Base-by-base conservation (phyloP, 768 basidiomycete species). In the Amylocystis lapponica region DNA sequence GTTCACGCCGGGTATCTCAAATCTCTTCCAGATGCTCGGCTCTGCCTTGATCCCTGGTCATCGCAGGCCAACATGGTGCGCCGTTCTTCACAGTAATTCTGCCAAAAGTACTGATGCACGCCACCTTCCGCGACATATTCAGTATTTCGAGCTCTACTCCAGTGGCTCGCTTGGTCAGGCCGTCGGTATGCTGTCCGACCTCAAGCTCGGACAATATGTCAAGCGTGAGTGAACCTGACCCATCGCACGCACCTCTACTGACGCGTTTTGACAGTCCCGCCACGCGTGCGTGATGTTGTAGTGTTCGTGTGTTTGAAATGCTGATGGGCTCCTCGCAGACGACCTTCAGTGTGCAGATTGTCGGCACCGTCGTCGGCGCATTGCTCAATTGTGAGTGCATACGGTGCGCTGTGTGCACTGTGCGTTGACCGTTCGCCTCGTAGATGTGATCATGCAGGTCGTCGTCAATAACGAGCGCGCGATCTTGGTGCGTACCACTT, bases 11-110 rank as follows among this genome's bases (percentile, higher is more conserved):
- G 41, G 25, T 36, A 51, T 54, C 27, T 43, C 50, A 29, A 53
- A 49, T 50, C 50, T 72, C 48, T 59, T 70, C 34, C 62, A 78
- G 66, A 78, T 81, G 64, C 54, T 78, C 27, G 76, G 70, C 5
- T 70, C 69, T 2, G 63, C 57, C 26, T 64, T 74, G 50, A 69
- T 71, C 45, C 74, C 70, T 5, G 76, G 70, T 71, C 66, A 31
- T 64, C 68, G 4, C 66, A 75, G 37, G 71, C 76, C 12, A 81
- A 75, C 59, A 72, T 75, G 71, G 39, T 40, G n/a, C n/a, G n/a
- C n/a, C n/a, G n/a, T n/a, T n/a, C n/a, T n/a, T n/a, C n/a, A n/a
- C n/a, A n/a, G n/a, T n/a, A n/a, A n/a, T n/a, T n/a, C n/a, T n/a
- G n/a, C n/a, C n/a, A n/a, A n/a, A n/a, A n/a, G n/a, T n/a, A n/a